Evolutionary conservation across 768 basidiomycete genomes (phyloP).

Genomic region (Hebeloma cylindrosporum): DNA sequence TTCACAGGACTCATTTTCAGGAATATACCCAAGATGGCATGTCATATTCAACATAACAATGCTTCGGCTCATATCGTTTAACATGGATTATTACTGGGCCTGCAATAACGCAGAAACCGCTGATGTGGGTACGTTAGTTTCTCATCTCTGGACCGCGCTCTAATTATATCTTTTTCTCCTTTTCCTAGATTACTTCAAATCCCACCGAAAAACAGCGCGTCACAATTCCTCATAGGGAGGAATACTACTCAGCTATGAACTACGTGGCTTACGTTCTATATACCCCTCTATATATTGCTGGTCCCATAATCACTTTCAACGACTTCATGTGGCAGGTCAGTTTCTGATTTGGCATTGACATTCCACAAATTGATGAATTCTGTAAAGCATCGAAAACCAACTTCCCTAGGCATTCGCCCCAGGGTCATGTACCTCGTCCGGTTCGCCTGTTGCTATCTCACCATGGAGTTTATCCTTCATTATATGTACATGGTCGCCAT

Average conservation of each 20-base stretch:
- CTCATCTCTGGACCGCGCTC: not conserved
- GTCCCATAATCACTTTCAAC: conserved; percentile 95
- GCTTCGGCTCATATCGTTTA: conserved; percentile 90
- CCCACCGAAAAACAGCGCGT: conserved; percentile 63
- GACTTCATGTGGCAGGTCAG: conserved; percentile 92
- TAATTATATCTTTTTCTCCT: not conserved
- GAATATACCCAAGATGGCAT: conserved; percentile 90
- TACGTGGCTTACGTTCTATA: conserved; percentile 89
- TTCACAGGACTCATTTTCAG: conserved; percentile 62
- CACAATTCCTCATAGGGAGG: conserved; percentile 49
- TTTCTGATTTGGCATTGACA: conserved; percentile 6
- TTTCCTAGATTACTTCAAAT: conserved; percentile 14
- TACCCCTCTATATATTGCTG: conserved; percentile 92
- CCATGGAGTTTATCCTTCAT: conserved; percentile 91
- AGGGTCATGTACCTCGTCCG: conserved; percentile 63
- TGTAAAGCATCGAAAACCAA: conserved; percentile 60
- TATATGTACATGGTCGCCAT: conserved; percentile 97
- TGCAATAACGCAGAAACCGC: conserved; percentile 36
- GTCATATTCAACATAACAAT: conserved; percentile 95
- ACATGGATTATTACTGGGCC: conserved; percentile 92
- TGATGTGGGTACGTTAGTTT: conserved; percentile 40
- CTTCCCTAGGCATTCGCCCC: conserved; percentile 38
- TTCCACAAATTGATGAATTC: not conserved
- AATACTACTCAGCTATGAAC: conserved; percentile 65
- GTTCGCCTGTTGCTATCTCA: conserved; percentile 68